These are phyloP conservation scores for Peronospora farinosa DNA, from an alignment of 352 stramenopile genomes.

Conservation along the genomic window DNA sequence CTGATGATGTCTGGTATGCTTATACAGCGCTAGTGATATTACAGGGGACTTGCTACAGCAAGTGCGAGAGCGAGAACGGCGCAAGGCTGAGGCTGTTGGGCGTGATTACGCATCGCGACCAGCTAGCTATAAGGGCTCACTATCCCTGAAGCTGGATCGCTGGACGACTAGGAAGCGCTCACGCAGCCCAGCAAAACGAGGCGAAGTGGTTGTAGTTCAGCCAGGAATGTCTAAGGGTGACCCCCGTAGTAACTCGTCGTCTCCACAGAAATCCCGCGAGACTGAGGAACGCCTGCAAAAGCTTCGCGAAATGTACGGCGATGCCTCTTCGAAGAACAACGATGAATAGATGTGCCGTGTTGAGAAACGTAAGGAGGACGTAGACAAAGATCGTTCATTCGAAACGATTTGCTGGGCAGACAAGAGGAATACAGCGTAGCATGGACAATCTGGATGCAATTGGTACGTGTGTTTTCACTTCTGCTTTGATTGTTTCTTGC, in stretches of 20 bases:
- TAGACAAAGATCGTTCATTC: neutral
- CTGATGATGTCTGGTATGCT: conserved; percentile 1
- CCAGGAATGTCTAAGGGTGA: conserved; percentile 27
- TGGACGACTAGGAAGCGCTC: conserved; percentile 74
- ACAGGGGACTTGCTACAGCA: conserved; percentile 86
- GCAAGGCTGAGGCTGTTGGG: conserved; percentile 83
- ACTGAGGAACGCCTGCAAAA: conserved; percentile 62
- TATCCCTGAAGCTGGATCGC: conserved; percentile 88
- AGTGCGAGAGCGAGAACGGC: conserved; percentile 87
- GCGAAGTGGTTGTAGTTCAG: conserved; percentile 41
- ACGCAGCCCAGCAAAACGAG: conserved; percentile 57
- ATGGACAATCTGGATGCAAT: neutral
- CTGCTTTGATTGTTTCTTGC: too few relatives aligned
- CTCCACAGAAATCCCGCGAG: conserved; percentile 36
- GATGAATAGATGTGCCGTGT: conserved; percentile 16
- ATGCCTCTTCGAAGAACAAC: conserved; percentile 46
- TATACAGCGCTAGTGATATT: conserved; percentile 25
- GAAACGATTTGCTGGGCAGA: neutral
- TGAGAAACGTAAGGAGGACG: neutral
- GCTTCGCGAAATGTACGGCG: conserved; percentile 74
- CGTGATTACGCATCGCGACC: conserved; percentile 89
- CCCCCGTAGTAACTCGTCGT: conserved; percentile 20
- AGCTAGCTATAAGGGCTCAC: conserved; percentile 88
- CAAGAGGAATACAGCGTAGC: conserved; percentile 7
- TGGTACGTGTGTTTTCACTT: too few relatives aligned